Conservation (phyloP, 129 eudicot species). For the Flaveria linearis region DNA sequence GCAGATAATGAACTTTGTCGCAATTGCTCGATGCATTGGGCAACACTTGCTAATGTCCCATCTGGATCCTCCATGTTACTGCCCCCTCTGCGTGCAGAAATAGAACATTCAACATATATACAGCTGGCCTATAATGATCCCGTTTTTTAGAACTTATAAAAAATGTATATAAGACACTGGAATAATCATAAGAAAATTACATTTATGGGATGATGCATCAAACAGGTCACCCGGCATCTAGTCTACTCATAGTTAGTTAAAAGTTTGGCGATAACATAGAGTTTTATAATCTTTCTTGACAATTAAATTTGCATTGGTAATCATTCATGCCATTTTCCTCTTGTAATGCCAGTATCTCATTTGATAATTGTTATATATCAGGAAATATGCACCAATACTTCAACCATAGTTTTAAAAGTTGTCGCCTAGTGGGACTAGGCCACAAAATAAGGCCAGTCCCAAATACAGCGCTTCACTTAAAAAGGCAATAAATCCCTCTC, state of each 20-base stretch:
- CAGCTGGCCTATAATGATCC: conserved; percentile 12
- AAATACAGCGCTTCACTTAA: too few relatives aligned
- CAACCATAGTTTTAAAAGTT: neutral
- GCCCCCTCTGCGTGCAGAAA: conserved; percentile 61
- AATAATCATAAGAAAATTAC: neutral
- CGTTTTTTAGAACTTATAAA: neutral
- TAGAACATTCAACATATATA: conserved; percentile 8
- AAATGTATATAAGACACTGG: neutral
- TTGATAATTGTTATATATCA: neutral
- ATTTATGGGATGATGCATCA: neutral
- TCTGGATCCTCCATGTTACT: conserved; percentile 98
- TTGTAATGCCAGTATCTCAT: neutral
- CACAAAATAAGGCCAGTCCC: too few relatives aligned
- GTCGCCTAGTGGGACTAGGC: too few relatives aligned
- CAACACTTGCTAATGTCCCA: conserved; percentile 97
- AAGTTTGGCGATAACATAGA: neutral
- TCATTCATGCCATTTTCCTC: neutral
- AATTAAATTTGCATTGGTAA: neutral
- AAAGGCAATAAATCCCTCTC: too few relatives aligned
- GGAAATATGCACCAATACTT: neutral
- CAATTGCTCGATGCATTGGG: conserved; percentile 96
- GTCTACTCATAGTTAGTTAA: neutral
- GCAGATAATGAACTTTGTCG: conserved; percentile 80
- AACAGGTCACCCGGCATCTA: neutral
- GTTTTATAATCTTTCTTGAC: neutral